Percentiles rank a stretch among this genome's conserved stretches.
Evolutionary conservation across 805 yeast species (phyloP).

Genomic region (Candida tallmaniae): DNA sequence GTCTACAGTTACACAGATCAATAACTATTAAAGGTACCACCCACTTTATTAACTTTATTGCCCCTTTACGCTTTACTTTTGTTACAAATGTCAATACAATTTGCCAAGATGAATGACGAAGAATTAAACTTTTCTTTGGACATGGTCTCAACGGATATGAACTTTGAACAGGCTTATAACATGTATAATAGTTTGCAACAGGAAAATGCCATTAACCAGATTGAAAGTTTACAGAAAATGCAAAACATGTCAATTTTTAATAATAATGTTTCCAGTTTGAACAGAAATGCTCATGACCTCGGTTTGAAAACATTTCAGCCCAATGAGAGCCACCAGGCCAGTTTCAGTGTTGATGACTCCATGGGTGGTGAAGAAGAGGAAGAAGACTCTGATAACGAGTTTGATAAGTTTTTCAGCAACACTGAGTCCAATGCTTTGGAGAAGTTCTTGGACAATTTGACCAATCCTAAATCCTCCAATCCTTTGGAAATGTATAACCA

Average conservation of each 20-base stretch:
- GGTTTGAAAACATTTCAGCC: too few relatives aligned
- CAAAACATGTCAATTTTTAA: constrained; percentile 16
- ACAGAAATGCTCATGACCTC: too few relatives aligned
- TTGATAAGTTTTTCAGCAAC: constrained; percentile 33
- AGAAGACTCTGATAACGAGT: constrained; percentile 18
- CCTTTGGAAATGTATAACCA: constrained; percentile 19
- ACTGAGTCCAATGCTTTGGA: constrained; percentile 37
- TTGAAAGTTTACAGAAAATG: constrained; percentile 36
- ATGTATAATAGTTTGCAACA: constrained; percentile 38
- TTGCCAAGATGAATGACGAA: constrained; percentile 1
- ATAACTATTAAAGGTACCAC: too few relatives aligned
- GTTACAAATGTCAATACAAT: too few relatives aligned
- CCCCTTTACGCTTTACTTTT: too few relatives aligned
- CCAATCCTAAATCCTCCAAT: constrained; percentile 19
- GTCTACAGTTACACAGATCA: too few relatives aligned
- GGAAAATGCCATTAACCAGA: constrained; percentile 27
- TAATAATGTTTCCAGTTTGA: not conserved
- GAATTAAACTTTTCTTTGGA: constrained; percentile 13
- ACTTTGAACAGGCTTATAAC: constrained; percentile 41
- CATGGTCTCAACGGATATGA: constrained; percentile 31
- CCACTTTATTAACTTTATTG: too few relatives aligned
- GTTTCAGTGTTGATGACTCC: not conserved
- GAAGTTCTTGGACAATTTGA: constrained; percentile 37
- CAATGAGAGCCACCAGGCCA: not conserved
- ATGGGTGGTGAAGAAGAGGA: constrained; percentile 6